Percentiles rank a stretch among this genome's conserved stretches.
Conservation (phyloP, 169 alveolate genomes). For the Plasmodium sp. region DNA sequence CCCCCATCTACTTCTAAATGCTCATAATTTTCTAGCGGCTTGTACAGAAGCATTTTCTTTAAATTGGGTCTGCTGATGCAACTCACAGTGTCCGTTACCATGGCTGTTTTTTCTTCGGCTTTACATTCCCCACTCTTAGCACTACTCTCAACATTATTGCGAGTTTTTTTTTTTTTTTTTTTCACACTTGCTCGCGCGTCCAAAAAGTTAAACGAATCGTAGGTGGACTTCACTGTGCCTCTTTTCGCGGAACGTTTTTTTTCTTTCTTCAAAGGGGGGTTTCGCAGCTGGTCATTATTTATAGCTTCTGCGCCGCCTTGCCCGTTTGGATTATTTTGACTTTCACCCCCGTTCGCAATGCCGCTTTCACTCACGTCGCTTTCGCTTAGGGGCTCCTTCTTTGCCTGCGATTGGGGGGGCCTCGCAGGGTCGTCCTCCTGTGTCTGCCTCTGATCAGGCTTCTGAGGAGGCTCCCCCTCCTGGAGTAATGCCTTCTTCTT, state of each 20-base stretch:
- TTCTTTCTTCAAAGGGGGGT: background rate
- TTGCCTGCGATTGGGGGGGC: background rate
- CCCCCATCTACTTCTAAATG: constrained; percentile 16
- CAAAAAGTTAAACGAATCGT: constrained; percentile 49
- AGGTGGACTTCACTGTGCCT: background rate
- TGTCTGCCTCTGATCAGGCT: no score
- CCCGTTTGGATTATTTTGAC: background rate
- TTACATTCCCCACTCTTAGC: background rate
- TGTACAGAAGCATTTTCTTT: constrained; percentile 57
- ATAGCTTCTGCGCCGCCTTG: background rate
- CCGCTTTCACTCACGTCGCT: background rate
- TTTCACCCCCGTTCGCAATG: background rate
- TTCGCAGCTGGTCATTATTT: constrained; percentile 1
- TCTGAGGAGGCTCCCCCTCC: background rate
- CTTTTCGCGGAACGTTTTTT: constrained; percentile 1
- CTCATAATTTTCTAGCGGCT: constrained; percentile 55
- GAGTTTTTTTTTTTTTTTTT: constrained; percentile 14
- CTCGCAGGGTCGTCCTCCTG: background rate
- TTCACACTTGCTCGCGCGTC: constrained; percentile 5
- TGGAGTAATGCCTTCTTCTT: background rate
- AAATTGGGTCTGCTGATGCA: constrained; percentile 63
- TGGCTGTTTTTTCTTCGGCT: background rate
- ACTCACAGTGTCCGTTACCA: background rate
- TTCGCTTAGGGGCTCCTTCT: background rate
- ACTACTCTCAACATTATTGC: background rate